Evolutionary conservation across 768 basidiomycete species (phyloP).

Genomic region (Pisolithus marmoratus): DNA sequence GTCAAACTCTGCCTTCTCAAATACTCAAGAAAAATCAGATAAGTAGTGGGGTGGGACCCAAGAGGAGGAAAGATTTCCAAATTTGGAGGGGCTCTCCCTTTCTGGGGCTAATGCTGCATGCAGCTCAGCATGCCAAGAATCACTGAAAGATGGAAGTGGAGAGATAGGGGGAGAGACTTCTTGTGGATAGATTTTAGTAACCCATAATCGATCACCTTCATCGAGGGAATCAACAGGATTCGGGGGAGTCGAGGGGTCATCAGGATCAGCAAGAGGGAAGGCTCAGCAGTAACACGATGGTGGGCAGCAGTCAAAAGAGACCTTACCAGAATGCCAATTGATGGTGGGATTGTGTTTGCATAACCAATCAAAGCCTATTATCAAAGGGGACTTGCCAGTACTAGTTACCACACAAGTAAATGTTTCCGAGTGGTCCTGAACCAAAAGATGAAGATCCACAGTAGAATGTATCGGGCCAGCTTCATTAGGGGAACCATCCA

Average conservation of each 20-base stretch:
- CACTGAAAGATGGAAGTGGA: too few relatives aligned
- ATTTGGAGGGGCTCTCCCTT: too few relatives aligned
- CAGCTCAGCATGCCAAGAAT: too few relatives aligned
- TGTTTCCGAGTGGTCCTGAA: neutral
- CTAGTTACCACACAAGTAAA: neutral
- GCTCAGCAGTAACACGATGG: too few relatives aligned
- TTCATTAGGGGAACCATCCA: slow-evolving; percentile 8
- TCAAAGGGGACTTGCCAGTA: neutral
- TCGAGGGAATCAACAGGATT: neutral
- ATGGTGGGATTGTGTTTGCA: too few relatives aligned
- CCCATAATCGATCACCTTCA: neutral
- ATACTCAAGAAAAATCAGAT: slow-evolving; percentile 7
- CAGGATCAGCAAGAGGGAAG: too few relatives aligned
- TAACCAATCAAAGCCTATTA: too few relatives aligned
- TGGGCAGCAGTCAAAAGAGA: neutral
- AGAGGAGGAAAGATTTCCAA: neutral
- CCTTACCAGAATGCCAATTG: neutral
- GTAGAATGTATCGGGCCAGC: slow-evolving; percentile 9
- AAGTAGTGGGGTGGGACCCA: too few relatives aligned
- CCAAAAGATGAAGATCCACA: neutral
- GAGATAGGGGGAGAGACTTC: too few relatives aligned
- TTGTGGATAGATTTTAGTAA: neutral
- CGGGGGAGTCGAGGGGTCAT: too few relatives aligned
- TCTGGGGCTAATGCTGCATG: too few relatives aligned
- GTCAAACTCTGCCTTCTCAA: slow-evolving; percentile 15